Base-by-base conservation (phyloP, 2,329 filamentous ascomycete species). In the Waltergamsia citrina region DNA sequence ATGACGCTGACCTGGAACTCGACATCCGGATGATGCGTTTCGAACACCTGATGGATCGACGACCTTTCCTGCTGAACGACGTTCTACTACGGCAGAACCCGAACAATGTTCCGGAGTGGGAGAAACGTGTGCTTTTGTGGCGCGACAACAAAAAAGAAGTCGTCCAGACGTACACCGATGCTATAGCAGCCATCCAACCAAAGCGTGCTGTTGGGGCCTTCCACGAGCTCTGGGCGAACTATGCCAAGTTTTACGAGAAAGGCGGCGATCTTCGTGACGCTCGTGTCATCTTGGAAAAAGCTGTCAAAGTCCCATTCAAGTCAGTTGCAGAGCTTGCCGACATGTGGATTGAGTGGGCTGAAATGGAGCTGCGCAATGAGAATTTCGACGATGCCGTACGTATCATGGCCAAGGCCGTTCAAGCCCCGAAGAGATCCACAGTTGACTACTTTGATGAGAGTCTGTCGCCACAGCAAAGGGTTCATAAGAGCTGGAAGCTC, bases 361-460 rank as follows among this genome's bases (percentile, higher is more conserved):
- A 98, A 59, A 86, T 98, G 83, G 92, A 98, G 56, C 69, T 98
- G 32, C 82, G 92, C 32, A 87, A 87, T 49, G 88, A 96, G 50
- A 93, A 96, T 52, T 95, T 96, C 43, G 88, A 96, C 52, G 82
- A 85, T 49, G 92, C 93, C 4, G 81, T 95, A 41, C 81, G 82
- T 40, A 90, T 98, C 53, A 95, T 98, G 88, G 85, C 85, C 26
- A 96, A 94, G 57, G 92, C 92, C 14, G 90, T 92, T 5, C 88
- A 94, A 56, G 85, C 92, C n/a, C 88, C 92, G 0, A 96, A 96
- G 59, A 71, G 86, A 43, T 95, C 90, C n/a, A 93, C 79, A 3
- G 87, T 98, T n/a, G 92, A 98, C 62, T 98, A 96, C 54, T 98
- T 96, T 51, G 92, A 98, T 54, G 93, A 98, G 54, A 86, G 76